Base-by-base conservation (phyloP, 148 eudicot genomes). In the Drosera capensis region DNA sequence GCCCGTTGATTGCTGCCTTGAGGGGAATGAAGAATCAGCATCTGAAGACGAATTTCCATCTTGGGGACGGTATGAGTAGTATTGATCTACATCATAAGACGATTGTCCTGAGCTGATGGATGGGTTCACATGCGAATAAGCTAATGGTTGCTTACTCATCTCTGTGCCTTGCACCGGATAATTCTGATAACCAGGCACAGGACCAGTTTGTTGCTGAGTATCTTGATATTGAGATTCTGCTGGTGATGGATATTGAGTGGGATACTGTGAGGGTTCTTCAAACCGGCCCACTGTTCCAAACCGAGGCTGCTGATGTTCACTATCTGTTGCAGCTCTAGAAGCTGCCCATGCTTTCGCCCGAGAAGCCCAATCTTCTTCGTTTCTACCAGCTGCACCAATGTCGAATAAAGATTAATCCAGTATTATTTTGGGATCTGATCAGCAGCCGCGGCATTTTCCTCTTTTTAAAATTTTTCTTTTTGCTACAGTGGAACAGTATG, bases 261-360 rank as follows among this genome's bases (percentile, higher is more conserved):
- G 70, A 64, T 67, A 72, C 45, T 62, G 72, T 55, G 65, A 47
- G 28, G 59, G 67, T 48, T 71, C 80, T 55, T 70, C 86, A 37
- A 49, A 58, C 38, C 63, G 63, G 46, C 59, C 50, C 56, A 30
- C 62, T 53, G 70, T 23, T 16, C 68, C 40, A 43, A 55, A 63
- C 49, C 77, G 94, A 23, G 73, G 26, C 36, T 64, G 77, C 8
- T 73, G 69, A 42, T 78, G 69, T 59, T 75, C 95, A 64, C 46
- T 59, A 42, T 84, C 93, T 20, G 57, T 52, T 29, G 73, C 71
- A 68, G 68, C 55, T 61, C 71, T 78, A 5, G 92, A 63, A 64
- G 94, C 80, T 46, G 95, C 95, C 95, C 95, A 90, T 40, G 93
- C 97, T 67, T 79, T 73, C 43, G 97, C 97, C 70, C 68, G 80